Base-by-base conservation (phyloP, 1,284 basidiomycete genomes). In the Xerocomus cyaneibrunnescens region DNA sequence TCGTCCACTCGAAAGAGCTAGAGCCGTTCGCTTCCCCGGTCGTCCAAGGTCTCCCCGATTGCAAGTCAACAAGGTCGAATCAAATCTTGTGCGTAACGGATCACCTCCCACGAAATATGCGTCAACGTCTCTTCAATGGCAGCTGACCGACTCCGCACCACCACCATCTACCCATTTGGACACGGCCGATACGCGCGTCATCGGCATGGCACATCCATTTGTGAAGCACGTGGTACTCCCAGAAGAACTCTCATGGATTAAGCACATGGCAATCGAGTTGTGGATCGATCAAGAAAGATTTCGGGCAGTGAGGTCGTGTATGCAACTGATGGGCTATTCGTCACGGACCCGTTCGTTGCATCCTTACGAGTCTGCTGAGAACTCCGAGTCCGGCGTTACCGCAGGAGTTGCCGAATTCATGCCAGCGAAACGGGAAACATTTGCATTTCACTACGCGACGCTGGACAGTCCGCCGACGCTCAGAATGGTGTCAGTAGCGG, bases 261-360 rank as follows among this genome's bases (percentile, higher is more conserved):
- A 75, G 50, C 72, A 76, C 42, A 72, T 73, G 17, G 69, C 67
- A 30, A 67, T 91, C n/a, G 80, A 87, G 52, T 70, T 92, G 27
- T 78, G 83, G 68, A 83, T 92, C 28, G 90, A 92, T 62, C 89
- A 92, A 67, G 89, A 92, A 70, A 84, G 86, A 7, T 88, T 87
- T 58, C 80, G 87, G 25, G 75, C 78, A 12, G 74, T 84, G 16
- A 72, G 74, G 21, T 80, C 84, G 17, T 68, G 73, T 12, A 84
- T 90, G 70, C 75, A 72, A 51, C 78, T 84, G 41, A 72, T 73
- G n/a, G 80, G 80, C 45, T 79, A 78, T 55, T 72, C 74, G 19
- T 65, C 63, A 30, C 65, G 67, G 25, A 62, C 66, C 13, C 72
- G 73, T 47, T 63, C 67, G 17, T 48, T 70, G 41, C 55, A 64